Evolutionary conservation across 768 basidiomycete genomes (phyloP).

Genomic region (Termitomyces sp.): DNA sequence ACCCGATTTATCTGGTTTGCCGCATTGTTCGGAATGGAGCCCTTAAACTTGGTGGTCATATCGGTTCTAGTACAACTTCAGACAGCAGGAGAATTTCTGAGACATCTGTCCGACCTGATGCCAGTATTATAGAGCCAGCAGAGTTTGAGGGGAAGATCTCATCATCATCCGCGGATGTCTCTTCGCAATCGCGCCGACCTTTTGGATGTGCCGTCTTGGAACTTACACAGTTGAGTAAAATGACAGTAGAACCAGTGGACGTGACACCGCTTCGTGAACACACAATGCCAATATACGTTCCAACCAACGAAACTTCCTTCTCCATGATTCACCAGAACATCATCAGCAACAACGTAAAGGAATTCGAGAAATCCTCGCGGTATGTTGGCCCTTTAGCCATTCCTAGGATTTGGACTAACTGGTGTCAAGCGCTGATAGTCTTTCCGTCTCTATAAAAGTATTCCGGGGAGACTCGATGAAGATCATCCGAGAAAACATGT

Average conservation of each 20-base stretch:
- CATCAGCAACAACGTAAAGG: slow-evolving; percentile 69
- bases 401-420: background rate
- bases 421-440: slow-evolving; percentile 66
- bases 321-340: slow-evolving; percentile 96
- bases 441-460: slow-evolving; percentile 80
- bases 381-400: slow-evolving; percentile 25
- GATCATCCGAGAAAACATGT: slow-evolving; percentile 79
- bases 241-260: slow-evolving; percentile 60
- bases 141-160: slow-evolving; percentile 6
- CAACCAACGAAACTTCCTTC: slow-evolving; percentile 78
- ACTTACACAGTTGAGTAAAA: slow-evolving; percentile 66
- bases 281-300: slow-evolving; percentile 83
- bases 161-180: slow-evolving; percentile 25
- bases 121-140: slow-evolving; percentile 21
- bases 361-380: slow-evolving; percentile 82
- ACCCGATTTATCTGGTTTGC: slow-evolving; percentile 86
- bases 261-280: slow-evolving; percentile 67
- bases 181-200: slow-evolving; percentile 67
- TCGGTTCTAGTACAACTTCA: slow-evolving; percentile 40
- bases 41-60: slow-evolving; percentile 63
- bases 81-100: slow-evolving; percentile 56
- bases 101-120: slow-evolving; percentile 33
- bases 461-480: slow-evolving; percentile 79
- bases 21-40: slow-evolving; percentile 85
- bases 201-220: slow-evolving; percentile 96